Base-by-base conservation (phyloP, 192 early-diverging fungal genomes). In the Entomortierella beljakovae region DNA sequence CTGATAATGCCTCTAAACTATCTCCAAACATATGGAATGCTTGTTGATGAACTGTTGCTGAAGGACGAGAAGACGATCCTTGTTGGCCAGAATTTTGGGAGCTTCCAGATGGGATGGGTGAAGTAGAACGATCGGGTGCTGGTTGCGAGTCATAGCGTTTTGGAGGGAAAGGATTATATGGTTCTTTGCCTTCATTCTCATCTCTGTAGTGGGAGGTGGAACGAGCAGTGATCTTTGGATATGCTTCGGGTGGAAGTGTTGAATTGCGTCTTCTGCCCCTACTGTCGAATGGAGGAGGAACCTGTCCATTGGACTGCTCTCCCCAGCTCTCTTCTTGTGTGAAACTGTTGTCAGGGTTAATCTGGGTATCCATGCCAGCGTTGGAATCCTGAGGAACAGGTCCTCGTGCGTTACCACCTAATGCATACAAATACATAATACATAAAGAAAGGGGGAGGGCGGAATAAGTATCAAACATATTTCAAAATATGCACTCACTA, bases 131-230 rank as follows among this genome's bases (percentile, higher is more conserved):
- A 16, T 79, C 75, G 1, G 38, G 23, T 22, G 40, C 23, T 3
- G 66, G 55, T 33, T 79, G 75, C 1, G 75, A 79, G 50, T 79
- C 75, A n/a, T 64, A 70, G 42, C 75, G 43, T 57, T 64, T 79
- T 28, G 75, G 75, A 8, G 67, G 62, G 3, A 23, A 34, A 13
- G 61, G 75, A 2, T 50, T 9, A 11, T 35, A 13, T 15, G 55
- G 64, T 18, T 79, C 75, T 37, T 48, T 54, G 3, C 35, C 23
- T 3, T 79, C 67, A 1, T 79, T 68, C 3, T 79, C 75, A 1
- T 62, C 75, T 23, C 68, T 60, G 2, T 63, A 54, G 20, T 79
- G 67, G 3, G 75, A 79, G 8, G 75, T 79, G 6, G 75, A 52
- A 40, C 75, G 75, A 10, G 67, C 62, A 16, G 61, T 56, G 35